Evolutionary conservation across 1,284 basidiomycete species (phyloP), one percentile per base, ranked within the genome.

Genomic region (Naganishia sp.): DNA sequence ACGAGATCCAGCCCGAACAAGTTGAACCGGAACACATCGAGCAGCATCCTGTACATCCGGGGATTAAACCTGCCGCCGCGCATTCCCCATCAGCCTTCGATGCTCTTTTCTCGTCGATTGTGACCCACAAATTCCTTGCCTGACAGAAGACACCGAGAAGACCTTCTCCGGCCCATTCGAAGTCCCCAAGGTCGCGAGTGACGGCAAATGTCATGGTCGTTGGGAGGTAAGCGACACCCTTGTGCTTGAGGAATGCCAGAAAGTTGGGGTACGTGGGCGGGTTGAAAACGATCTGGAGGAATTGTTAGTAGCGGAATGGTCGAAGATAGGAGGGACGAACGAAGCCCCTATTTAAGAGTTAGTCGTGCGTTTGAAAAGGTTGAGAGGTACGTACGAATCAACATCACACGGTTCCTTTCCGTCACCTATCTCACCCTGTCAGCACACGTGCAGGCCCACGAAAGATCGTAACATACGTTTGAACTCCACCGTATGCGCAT

Each of bases 161-260:
- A 66, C 84, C 86, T 69, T 84, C 84, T 9, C 88, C 88, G 1
- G 88, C 87, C 88, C 89, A 90, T 76, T 90, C 88, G 70, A 89
- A 90, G 0, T 73, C 75, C 0, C 88, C 89, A 36, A 75, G 70
- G 74, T 90, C 86, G 49, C 88, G 83, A 3, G 88, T 87, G 44
- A 92, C 85, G 66, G 85, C 84, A 76, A 93, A 92, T 0, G 88
- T 88, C 89, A 91, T 92, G 70, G 87, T 85, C 0, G 88, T 89
- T 5, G 83, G 82, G 25, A 86, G 73, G 43, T 86, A 83, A 16
- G 70, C 65, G 36, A 90, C 82, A 3, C 81, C 75, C 72, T 86
- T 81, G 36, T 82, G 75, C n/a, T 81, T 76, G 54, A 91, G 82
- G 75, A 91, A 90, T 42, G 84, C 84, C 48, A 90, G 81, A 72